Evolutionary conservation across 495 filamentous ascomycete species (phyloP).

Genomic region (Talaromyces proteolyticus): DNA sequence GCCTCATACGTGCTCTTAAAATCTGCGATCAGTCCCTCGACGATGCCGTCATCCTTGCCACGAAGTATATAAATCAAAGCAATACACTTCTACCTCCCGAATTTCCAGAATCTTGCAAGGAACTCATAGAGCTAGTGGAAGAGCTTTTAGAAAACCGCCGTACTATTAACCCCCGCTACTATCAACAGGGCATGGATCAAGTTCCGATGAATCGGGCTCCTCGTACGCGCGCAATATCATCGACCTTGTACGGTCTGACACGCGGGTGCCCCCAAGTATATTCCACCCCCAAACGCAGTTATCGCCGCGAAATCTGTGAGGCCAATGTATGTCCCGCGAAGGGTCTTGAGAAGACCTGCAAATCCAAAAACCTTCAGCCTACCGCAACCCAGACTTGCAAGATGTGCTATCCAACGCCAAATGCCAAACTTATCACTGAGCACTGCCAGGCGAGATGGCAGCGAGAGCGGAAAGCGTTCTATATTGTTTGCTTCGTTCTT

Average conservation of each 20-base stretch:
- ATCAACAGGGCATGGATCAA: not conserved
- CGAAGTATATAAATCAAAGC: not conserved
- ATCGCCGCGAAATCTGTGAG: constrained; percentile 1
- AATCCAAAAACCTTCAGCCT: not conserved
- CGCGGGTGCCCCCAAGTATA: no score
- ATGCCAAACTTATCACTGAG: constrained; percentile 2
- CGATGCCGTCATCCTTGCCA: not conserved
- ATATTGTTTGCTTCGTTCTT: constrained; percentile 2
- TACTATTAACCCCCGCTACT: not conserved
- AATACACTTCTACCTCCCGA: not conserved
- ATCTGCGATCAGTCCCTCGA: not conserved
- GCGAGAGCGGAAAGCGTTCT: constrained; percentile 4
- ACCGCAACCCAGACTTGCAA: constrained; percentile 2
- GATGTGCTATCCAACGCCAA: constrained; percentile 6
- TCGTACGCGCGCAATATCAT: no score
- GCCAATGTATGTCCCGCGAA: not conserved
- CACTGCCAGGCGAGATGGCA: constrained; percentile 7
- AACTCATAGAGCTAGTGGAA: not conserved
- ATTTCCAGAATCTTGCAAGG: not conserved
- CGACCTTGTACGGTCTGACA: no score
- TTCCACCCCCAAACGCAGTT: not conserved
- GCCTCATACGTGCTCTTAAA: not conserved
- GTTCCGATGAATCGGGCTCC: no score
- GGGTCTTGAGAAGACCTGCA: constrained; percentile 1
- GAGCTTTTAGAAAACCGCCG: not conserved